Conservation (phyloP, 2,329 filamentous ascomycete species). For the Catunica adiposa region DNA sequence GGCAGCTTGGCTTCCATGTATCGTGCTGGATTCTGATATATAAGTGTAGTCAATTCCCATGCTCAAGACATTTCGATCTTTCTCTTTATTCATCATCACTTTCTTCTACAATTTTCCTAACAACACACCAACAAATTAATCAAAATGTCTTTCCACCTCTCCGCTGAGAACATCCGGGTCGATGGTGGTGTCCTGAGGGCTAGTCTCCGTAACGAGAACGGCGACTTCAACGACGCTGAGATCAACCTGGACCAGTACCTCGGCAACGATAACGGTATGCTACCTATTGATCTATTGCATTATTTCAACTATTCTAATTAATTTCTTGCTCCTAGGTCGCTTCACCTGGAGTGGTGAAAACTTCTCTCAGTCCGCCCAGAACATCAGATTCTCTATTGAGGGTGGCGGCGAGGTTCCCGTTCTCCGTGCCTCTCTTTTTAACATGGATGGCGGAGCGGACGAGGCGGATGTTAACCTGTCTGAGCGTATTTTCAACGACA, state of each 20-base stretch:
- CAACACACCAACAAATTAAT: background rate
- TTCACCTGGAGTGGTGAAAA: conserved; percentile 17
- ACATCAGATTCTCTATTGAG: conserved; percentile 33
- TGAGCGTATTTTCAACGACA: conserved; percentile 36
- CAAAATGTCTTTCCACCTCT: conserved; percentile 28
- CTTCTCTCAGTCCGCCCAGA: conserved; percentile 30
- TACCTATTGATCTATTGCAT: conserved; percentile 6
- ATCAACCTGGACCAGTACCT: conserved; percentile 40
- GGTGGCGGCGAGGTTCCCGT: conserved; percentile 33
- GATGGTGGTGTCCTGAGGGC: conserved; percentile 33
- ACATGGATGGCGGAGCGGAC: conserved; percentile 26
- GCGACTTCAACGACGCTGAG: conserved; percentile 27
- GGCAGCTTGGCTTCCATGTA: too few relatives aligned
- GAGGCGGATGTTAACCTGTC: conserved; percentile 36
- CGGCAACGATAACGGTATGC: conserved; percentile 32
- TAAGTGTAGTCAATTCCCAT: too few relatives aligned
- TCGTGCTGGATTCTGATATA: too few relatives aligned
- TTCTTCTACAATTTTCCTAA: background rate
- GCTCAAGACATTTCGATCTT: background rate
- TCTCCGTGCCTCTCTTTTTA: conserved; percentile 32
- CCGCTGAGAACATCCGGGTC: conserved; percentile 29
- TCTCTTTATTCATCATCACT: background rate
- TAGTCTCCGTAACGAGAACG: conserved; percentile 25
- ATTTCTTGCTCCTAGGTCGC: background rate
- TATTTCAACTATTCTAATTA: conserved; percentile 6